Evolutionary conservation across 192 early-diverging fungal genomes (phyloP).

Genomic region (Umbelopsis isabellina): DNA sequence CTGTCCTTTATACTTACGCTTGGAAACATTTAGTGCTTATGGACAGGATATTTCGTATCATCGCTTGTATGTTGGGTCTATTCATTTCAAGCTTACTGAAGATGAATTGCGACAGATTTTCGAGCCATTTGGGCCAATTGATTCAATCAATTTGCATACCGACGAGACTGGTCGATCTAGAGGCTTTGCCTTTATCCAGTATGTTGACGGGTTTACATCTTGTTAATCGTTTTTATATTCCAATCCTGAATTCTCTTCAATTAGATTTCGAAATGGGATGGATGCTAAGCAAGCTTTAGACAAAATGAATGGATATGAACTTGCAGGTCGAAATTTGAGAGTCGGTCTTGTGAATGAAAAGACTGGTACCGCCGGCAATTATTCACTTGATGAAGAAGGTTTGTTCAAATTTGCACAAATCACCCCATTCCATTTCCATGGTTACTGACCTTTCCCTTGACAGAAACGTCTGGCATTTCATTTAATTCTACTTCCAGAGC

Average conservation of each 20-base stretch:
- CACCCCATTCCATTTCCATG: background rate
- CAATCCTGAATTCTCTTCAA: slow-evolving; percentile 7
- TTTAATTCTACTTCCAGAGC: slow-evolving; percentile 71
- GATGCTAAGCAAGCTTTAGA: slow-evolving; percentile 80
- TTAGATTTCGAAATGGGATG: slow-evolving; percentile 63
- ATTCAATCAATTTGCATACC: slow-evolving; percentile 80
- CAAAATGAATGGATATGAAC: slow-evolving; percentile 82
- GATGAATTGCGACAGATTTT: slow-evolving; percentile 81
- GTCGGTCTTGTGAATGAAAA: slow-evolving; percentile 78
- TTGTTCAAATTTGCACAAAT: background rate
- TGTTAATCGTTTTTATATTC: background rate
- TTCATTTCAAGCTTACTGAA: slow-evolving; percentile 66
- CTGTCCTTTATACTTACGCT: background rate
- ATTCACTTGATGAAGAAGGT: slow-evolving; percentile 55
- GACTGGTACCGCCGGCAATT: slow-evolving; percentile 40
- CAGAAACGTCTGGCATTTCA: slow-evolving; percentile 63
- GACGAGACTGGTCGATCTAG: slow-evolving; percentile 72
- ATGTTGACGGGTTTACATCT: slow-evolving; percentile 25
- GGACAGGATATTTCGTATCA: slow-evolving; percentile 54
- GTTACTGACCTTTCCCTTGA: background rate
- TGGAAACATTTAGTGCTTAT: background rate
- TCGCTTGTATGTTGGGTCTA: slow-evolving; percentile 65
- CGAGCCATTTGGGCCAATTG: slow-evolving; percentile 83
- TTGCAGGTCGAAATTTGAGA: slow-evolving; percentile 77
- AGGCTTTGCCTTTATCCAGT: slow-evolving; percentile 85